A percentile compares a stretch with the other conserved stretches of the same genome.
Evolutionary conservation across 176 grass and related monocot genomes (phyloP).

Genomic region (Musa schizocarpa): DNA sequence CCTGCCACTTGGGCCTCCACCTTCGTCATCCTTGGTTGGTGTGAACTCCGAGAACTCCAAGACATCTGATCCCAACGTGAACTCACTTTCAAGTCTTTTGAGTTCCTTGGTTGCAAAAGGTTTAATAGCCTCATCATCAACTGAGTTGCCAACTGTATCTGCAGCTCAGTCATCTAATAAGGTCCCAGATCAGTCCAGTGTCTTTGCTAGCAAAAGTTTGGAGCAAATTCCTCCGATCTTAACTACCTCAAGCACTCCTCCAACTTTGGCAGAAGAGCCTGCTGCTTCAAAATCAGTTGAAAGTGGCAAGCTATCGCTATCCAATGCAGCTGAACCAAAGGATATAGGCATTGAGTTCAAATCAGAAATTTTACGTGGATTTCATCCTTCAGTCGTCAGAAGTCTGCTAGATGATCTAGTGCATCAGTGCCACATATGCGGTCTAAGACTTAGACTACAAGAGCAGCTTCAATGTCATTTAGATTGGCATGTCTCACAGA

Average conservation of each 20-base stretch:
- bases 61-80: slow-evolving; percentile 15
- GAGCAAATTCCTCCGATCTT: slow-evolving; percentile 21
- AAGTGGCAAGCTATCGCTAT: slow-evolving; percentile 17
- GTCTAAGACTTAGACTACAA: slow-evolving; percentile 55
- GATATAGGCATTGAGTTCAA: slow-evolving; percentile 72
- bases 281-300: slow-evolving; percentile 19
- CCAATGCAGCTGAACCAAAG: slow-evolving; percentile 14
- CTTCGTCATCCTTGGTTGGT: slow-evolving; percentile 25
- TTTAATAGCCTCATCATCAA: slow-evolving; percentile 61
- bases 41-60: slow-evolving; percentile 17
- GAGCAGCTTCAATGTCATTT: slow-evolving; percentile 48
- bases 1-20: slow-evolving; percentile 58
- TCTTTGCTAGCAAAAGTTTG: neutral
- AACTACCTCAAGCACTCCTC: slow-evolving; percentile 3
- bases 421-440: slow-evolving; percentile 66
- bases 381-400: slow-evolving; percentile 51
- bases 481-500: slow-evolving; percentile 31
- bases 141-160: slow-evolving; percentile 29
- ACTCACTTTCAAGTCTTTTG: slow-evolving; percentile 74
- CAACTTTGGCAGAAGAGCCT: slow-evolving; percentile 26
- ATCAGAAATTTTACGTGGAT: slow-evolving; percentile 57
- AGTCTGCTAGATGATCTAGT: slow-evolving; percentile 59
- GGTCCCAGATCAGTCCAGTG: slow-evolving; percentile 7
- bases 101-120: slow-evolving; percentile 91
- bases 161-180: slow-evolving; percentile 22